Evolutionary conservation across 495 filamentous ascomycete genomes (phyloP).

Genomic region (Penicillium verhagenii): DNA sequence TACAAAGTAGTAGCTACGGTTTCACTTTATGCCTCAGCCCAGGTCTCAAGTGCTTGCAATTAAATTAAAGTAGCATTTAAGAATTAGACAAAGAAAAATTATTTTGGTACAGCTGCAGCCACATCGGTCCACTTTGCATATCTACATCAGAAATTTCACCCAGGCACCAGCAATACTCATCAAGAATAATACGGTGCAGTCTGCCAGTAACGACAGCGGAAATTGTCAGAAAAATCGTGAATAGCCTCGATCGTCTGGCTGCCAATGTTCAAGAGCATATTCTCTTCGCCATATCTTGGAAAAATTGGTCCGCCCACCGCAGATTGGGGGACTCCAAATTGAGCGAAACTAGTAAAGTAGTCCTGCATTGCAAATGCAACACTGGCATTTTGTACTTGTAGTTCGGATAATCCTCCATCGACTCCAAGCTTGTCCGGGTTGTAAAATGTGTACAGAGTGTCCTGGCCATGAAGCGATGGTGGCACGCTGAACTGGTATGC

Average conservation of each 20-base stretch:
- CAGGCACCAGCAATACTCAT: background rate
- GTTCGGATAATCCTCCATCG: background rate
- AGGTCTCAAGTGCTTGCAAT: background rate
- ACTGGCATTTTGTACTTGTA: slow-evolving; percentile 36
- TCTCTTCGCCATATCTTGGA: slow-evolving; percentile 35
- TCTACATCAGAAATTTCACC: background rate
- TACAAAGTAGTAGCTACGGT: too few species aligned
- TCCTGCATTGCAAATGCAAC: slow-evolving; percentile 57
- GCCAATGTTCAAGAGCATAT: slow-evolving; percentile 42
- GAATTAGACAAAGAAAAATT: too few species aligned
- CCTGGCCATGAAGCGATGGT: slow-evolving; percentile 54
- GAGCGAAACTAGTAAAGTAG: slow-evolving; percentile 58
- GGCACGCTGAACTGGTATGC: slow-evolving; percentile 61
- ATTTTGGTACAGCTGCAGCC: background rate
- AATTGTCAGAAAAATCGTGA: slow-evolving; percentile 44
- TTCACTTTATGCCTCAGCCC: background rate
- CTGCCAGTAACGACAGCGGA: slow-evolving; percentile 44
- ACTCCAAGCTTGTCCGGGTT: slow-evolving; percentile 29
- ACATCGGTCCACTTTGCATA: background rate
- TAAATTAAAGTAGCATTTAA: background rate
- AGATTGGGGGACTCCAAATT: slow-evolving; percentile 45
- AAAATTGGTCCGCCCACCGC: slow-evolving; percentile 41
- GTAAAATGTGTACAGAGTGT: slow-evolving; percentile 62
- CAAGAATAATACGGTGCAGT: slow-evolving; percentile 15
- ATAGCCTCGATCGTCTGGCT: slow-evolving; percentile 36